Base-by-base conservation (phyloP, 345 rosid genomes). In the Iberis pinnata region DNA sequence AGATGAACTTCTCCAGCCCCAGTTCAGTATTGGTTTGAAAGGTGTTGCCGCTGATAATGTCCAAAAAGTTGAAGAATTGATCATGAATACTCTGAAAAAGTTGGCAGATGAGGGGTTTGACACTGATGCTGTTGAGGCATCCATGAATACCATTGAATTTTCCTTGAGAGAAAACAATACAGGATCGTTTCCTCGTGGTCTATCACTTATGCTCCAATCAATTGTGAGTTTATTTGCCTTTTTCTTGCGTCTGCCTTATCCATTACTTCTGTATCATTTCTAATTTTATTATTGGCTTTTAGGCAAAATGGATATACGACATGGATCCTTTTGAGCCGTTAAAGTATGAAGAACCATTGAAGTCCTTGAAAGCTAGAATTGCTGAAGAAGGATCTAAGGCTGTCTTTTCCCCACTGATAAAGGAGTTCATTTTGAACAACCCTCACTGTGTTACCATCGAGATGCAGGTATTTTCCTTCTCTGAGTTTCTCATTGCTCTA, bases 281-380 rank as follows among this genome's bases (percentile, higher is more conserved):
- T 65, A 32, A 56, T 63, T 60, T 65, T 65, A 16, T 13, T 68
- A 29, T 58, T 63, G 64, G 62, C 15, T 66, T 59, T 54, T 54
- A 87, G 96, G 83, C 89, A 27, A 92, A 92, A 75, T 85, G 98
- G 98, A 92, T 92, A 75, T 92, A 92, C 73, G 98, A 88, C 68
- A 74, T 80, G 95, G 78, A 88, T 80, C 98, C 98, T 59, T 85
- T 92, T 70, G 88, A 83, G 73, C 98, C 98, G 41, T 71, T 92
- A 49, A 92, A 81, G 65, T 92, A 88, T 60, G 86, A 84, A 72
- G 74, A 85, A 67, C 98, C 98, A 11, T 72, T 88, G 74, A 69
- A 51, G 75, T 80, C 66, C 48, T 68, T 88, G 49, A 92, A 92
- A 78, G 69, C 85, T 17, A 80, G 84, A 81, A 85, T 88, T 71